Percentiles rank a stretch among this genome's conserved stretches.
phyloP scores from a whole-genome alignment of 306 rosid genomes.

The Sesbania bispinosa region DNA sequence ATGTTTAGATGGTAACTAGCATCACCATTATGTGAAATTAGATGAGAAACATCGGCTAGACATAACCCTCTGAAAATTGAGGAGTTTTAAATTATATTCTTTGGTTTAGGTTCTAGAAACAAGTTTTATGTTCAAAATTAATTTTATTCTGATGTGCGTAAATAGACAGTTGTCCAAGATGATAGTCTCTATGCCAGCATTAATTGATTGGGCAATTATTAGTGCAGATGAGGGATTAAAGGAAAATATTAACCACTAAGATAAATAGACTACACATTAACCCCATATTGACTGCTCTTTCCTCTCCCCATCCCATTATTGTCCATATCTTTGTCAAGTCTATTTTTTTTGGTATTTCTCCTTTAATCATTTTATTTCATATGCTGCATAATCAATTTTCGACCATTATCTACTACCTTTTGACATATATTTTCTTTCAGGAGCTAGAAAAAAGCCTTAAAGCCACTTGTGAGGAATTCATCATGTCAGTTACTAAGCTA shows the following conservation, averaged over 20 bases:
- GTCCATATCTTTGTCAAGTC: background rate
- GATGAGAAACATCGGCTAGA: background rate
- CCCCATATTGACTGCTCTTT: background rate
- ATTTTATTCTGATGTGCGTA: background rate
- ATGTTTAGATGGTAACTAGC: background rate
- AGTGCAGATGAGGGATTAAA: background rate
- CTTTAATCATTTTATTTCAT: background rate
- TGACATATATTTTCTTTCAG: slow-evolving; percentile 46
- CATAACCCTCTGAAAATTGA: background rate
- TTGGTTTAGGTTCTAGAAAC: background rate
- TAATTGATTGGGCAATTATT: background rate
- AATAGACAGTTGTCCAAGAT: background rate
- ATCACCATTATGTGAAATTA: background rate
- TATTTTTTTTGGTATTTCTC: background rate
- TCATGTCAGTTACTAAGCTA: slow-evolving; percentile 92
- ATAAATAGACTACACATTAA: background rate
- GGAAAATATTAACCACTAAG: background rate
- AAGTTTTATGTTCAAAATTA: slow-evolving; percentile 7
- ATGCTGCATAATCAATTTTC: slow-evolving; percentile 2
- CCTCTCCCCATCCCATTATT: background rate
- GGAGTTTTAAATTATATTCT: slow-evolving; percentile 11
- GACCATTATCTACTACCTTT: slow-evolving; percentile 1
- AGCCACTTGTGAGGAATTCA: slow-evolving; percentile 95
- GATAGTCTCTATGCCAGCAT: background rate
- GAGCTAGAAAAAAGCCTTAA: slow-evolving; percentile 94